phyloP scores from a whole-genome alignment of 2,329 filamentous ascomycete species.

The Periconia sp. region DNA sequence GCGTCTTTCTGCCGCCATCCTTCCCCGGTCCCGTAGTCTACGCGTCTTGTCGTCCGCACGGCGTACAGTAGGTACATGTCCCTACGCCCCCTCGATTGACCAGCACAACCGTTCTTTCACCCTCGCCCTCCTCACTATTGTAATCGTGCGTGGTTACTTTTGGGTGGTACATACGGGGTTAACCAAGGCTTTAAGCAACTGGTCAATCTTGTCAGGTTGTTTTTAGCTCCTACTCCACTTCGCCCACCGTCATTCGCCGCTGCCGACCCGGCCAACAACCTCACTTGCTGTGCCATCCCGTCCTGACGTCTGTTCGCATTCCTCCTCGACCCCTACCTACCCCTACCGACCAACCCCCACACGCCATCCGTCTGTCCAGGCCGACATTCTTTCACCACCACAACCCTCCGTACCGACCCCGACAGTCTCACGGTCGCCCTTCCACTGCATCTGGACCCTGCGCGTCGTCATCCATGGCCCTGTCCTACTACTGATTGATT shows the following conservation, averaged over 20 bases:
- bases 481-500: constrained; percentile 31
- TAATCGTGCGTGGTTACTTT: too few species aligned
- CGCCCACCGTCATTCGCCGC: neutral
- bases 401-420: neutral
- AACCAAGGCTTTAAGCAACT: too few species aligned
- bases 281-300: neutral
- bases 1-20: neutral
- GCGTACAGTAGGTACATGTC: too few species aligned
- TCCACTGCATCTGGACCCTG: neutral
- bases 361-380: neutral
- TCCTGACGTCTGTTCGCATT: neutral
- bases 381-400: neutral
- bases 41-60: neutral
- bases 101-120: too few species aligned
- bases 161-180: too few species aligned
- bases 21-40: neutral
- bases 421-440: neutral
- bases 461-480: constrained; percentile 31
- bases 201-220: neutral
- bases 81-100: too few species aligned
- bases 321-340: neutral
- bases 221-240: neutral
- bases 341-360: neutral
- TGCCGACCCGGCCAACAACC: neutral
- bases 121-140: too few species aligned